phyloP scores from a whole-genome alignment of 164 flowering plant species.

The grape (Vitis vinifera) region DNA sequence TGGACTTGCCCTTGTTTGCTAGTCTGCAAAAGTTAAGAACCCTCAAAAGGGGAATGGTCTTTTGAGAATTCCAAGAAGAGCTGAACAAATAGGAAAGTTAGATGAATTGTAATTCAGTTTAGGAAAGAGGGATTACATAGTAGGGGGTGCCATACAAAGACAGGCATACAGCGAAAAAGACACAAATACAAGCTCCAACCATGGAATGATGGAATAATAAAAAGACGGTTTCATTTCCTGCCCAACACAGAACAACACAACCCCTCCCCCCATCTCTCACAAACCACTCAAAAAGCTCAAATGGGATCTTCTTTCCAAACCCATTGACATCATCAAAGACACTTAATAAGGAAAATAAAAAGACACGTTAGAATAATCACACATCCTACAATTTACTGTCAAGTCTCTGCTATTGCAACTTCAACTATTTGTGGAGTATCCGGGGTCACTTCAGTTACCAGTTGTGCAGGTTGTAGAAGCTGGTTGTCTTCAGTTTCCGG shows the following conservation, averaged over 20 bases:
- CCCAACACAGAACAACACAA: not conserved
- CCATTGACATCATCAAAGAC: slow-evolving; percentile 19
- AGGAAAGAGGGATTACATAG: not conserved
- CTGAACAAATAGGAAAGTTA: not conserved
- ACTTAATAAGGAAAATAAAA: slow-evolving; percentile 5
- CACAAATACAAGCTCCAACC: not conserved
- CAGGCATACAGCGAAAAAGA: not conserved
- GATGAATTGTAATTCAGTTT: not conserved
- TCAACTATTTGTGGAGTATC: slow-evolving; percentile 8
- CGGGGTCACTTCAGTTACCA: slow-evolving; percentile 14
- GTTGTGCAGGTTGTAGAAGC: no score
- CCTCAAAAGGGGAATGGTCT: not conserved
- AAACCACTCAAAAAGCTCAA: slow-evolving; percentile 12
- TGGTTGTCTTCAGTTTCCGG: not conserved
- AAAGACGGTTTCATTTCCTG: not conserved
- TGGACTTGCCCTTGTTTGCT: no score
- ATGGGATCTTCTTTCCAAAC: slow-evolving; percentile 19
- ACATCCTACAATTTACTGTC: slow-evolving; percentile 28
- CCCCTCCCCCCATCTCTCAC: not conserved
- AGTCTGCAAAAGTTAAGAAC: not conserved
- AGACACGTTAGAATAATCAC: slow-evolving; percentile 33
- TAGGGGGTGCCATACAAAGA: not conserved
- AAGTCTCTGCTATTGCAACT: slow-evolving; percentile 4
- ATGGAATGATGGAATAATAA: not conserved
- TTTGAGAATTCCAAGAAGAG: not conserved